These are phyloP conservation scores for Jamesozyma piceae DNA, from an alignment of 805 yeast genomes.

Conservation along the genomic window DNA sequence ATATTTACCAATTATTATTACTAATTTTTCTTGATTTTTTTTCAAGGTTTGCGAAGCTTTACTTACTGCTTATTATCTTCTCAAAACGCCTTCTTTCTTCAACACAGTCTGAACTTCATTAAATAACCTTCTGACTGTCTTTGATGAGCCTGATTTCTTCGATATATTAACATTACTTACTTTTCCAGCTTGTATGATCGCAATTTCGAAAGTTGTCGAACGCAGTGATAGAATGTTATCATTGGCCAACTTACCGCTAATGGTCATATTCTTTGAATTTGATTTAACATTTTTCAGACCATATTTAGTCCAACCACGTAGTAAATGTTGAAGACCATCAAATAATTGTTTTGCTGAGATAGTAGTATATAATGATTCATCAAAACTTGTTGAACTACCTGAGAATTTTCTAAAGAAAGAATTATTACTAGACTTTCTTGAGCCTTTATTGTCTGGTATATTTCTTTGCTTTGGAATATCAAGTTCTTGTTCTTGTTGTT, in stretches of 20 bases:
- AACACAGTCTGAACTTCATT: too few species aligned
- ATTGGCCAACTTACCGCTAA: slow-evolving; percentile 56
- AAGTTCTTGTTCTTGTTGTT: slow-evolving; percentile 3
- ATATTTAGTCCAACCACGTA: slow-evolving; percentile 60
- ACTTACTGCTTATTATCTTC: too few species aligned
- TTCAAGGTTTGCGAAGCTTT: too few species aligned
- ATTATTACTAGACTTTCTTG: slow-evolving; percentile 7
- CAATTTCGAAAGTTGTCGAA: slow-evolving; percentile 54
- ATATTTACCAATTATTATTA: too few species aligned
- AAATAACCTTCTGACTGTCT: too few species aligned
- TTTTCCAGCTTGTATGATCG: slow-evolving; percentile 34
- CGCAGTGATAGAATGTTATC: slow-evolving; percentile 53
- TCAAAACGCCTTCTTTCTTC: too few species aligned
- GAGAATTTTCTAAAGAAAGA: slow-evolving; percentile 32
- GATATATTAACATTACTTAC: too few species aligned
- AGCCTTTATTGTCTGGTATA: slow-evolving; percentile 6
- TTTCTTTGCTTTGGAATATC: slow-evolving; percentile 10
- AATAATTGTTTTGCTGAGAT: slow-evolving; percentile 45
- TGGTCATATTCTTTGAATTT: slow-evolving; percentile 34
- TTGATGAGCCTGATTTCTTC: too few species aligned
- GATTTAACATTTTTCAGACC: slow-evolving; percentile 51
- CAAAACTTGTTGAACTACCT: slow-evolving; percentile 7
- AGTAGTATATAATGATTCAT: slow-evolving; percentile 19
- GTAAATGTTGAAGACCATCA: slow-evolving; percentile 52
- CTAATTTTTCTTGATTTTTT: too few species aligned